Base-by-base conservation (phyloP, 495 filamentous ascomycete species). In the Recurvomyces mirabilis region DNA sequence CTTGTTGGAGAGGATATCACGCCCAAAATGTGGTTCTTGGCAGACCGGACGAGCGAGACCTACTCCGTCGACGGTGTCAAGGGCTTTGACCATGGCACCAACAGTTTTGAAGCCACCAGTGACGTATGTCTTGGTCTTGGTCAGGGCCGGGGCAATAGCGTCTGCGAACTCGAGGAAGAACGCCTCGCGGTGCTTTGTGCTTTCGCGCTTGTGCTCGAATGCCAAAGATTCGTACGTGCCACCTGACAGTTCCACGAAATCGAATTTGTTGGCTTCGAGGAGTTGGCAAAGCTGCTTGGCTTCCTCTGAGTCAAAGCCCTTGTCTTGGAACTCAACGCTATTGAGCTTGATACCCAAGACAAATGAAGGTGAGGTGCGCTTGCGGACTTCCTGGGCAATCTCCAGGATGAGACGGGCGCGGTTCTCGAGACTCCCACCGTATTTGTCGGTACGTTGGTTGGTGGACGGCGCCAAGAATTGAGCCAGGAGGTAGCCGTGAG, bases 141-240 rank as follows among this genome's bases (percentile, higher is more conserved):
- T 65, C 20, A 78, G 62, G 11, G 61, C 62, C n/a, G 71, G 73
- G 7, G 68, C 64, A 35, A 81, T 79, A 32, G 62, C 44, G 29
- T 80, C 70, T 3, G 78, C 78, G 46, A 79, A 81, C 13, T 81
- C 74, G 35, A 82, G 58, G 63, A 82, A 82, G 62, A 78, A 80
- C 4, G 74, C 68, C 55, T 82, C 78, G 4, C 79, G 65, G 51
- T 68, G 67, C 46, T 62, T 60, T 12, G 73, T 77, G 28, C 63
- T 70, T 47, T 78, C 74, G 13, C 65, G 58, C 52, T 68, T 64
- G 57, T 77, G 69, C 22, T 53, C 44, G 51, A 77, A 74, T 2
- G 59, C 74, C 4, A 77, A 45, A 4, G 60, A 57, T 59, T 83
- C 72, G 57, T 81, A 75, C 1, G 76, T 83, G 15, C 78, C 79